Evolutionary conservation across 1,284 basidiomycete genomes (phyloP), one percentile per base, ranked within the genome.

Genomic region (Papiliotrema terrestris): DNA sequence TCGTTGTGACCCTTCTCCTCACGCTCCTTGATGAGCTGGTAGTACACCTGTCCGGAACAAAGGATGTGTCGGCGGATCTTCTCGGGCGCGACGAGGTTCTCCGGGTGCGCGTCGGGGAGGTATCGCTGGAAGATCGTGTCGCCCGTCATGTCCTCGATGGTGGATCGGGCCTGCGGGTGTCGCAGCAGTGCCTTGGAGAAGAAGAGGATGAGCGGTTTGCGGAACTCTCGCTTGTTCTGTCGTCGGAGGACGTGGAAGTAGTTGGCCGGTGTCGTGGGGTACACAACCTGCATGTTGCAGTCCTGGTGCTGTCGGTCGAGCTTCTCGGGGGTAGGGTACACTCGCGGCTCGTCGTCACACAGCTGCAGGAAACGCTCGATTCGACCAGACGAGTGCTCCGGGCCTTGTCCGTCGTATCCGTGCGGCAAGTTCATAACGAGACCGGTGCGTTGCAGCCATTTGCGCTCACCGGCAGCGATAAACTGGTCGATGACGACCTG

Each of bases 271-370:
- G 91, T 94, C 83, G 94, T 94, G 19, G 91, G 88, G 80, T 98
- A 98, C 39, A 96, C 91, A 63, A 98, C 87, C 78, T 98, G 95
- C 92, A 98, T 94, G 77, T 98, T 99, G 78, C 92, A 95, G 76
- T 99, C 96, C 80, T 98, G 96, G 74, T 97, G 93, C 73, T 96
- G 92, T 54, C 96, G 82, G 74, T 94, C 90, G 62, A 94, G 80
- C 82, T 95, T 94, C 77, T 96, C 86, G 1, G 83, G 83, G 1
- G 85, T 85, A 4, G 96, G 96, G 85, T 86, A 98, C 63, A 87
- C 74, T 75, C 94, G 84, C 11, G 95, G 95, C 75, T 98, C 93
- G 71, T 98, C 96, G 77, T 97, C 96, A 71, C 93, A 96, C 41
- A 99, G 84, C 79, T 98, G 94, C 66, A 99, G 80, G 86, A 98